Conservation (phyloP, 2,329 filamentous ascomycete genomes). For the Penicillium oxalicum region DNA sequence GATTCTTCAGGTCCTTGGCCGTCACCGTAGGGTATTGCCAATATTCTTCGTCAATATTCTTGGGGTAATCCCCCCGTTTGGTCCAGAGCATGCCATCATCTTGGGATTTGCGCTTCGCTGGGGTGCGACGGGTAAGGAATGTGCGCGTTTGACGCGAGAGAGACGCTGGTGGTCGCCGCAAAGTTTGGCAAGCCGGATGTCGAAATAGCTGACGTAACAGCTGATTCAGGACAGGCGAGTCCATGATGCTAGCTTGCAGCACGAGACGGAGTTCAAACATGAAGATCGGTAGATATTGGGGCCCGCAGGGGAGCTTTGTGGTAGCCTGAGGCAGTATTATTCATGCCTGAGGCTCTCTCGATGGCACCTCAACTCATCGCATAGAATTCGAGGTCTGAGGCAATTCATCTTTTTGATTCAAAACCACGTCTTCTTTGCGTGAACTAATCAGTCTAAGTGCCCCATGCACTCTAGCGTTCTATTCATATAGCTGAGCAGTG, state of each 20-base stretch:
- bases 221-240: conserved; percentile 69
- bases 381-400: background rate
- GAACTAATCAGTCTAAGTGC: too few species aligned
- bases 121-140: conserved; percentile 29
- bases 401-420: too few species aligned
- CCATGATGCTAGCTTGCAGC: conserved; percentile 52
- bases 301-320: conserved; percentile 1
- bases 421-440: too few species aligned
- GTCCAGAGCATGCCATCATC: conserved; percentile 72
- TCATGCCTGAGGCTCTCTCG: conserved; percentile 7
- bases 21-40: conserved; percentile 78
- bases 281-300: conserved; percentile 3
- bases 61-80: conserved; percentile 69
- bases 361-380: background rate
- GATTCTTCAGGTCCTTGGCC: conserved; percentile 65
- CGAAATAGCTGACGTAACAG: conserved; percentile 82
- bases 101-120: conserved; percentile 34
- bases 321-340: conserved; percentile 15
- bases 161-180: conserved; percentile 35
- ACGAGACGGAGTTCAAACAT: conserved; percentile 10
- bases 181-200: conserved; percentile 59
- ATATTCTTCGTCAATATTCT: conserved; percentile 75
- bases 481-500: too few species aligned
- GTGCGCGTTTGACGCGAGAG: conserved; percentile 30
- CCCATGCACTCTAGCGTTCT: too few species aligned